Conservation (phyloP, 2,329 filamentous ascomycete genomes). For the Diplocarpon mali region DNA sequence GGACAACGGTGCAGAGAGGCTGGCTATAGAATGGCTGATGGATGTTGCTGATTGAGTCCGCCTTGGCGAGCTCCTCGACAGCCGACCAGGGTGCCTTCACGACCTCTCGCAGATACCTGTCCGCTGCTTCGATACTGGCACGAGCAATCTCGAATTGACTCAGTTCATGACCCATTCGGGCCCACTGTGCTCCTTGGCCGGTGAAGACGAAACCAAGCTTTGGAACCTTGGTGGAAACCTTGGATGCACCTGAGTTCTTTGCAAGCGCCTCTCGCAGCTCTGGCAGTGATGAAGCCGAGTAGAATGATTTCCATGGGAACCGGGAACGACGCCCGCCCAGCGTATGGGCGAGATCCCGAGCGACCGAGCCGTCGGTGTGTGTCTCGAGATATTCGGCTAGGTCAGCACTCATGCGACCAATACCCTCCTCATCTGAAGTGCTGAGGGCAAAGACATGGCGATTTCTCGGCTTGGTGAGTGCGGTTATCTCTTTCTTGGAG, state of each 20-base stretch:
- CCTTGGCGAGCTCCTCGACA: slow-evolving; percentile 10
- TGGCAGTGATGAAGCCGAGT: not conserved
- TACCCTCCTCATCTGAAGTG: too few relatives aligned
- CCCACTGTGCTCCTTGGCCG: not conserved
- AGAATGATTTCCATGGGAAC: too few relatives aligned
- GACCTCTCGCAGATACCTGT: not conserved
- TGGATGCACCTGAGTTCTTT: not conserved
- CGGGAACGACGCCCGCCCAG: too few relatives aligned
- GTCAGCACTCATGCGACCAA: too few relatives aligned
- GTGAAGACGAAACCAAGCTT: not conserved
- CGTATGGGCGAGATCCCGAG: not conserved
- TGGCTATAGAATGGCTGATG: slow-evolving; percentile 17
- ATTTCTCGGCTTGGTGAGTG: too few relatives aligned
- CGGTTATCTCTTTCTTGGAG: too few relatives aligned
- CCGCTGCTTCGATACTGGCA: not conserved
- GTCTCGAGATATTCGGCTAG: not conserved
- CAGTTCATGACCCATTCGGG: not conserved
- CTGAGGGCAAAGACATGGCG: too few relatives aligned
- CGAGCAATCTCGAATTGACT: not conserved
- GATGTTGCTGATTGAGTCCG: slow-evolving; percentile 5
- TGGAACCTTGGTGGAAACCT: not conserved
- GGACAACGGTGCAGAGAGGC: slow-evolving; percentile 20
- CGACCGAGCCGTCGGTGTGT: not conserved
- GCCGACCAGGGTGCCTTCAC: slow-evolving; percentile 8
- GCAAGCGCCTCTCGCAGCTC: not conserved